A percentile compares a stretch with the other conserved stretches of the same genome.
phyloP scores from a whole-genome alignment of 1,139 yeast genomes.

The Meyerozyma guilliermondii region DNA sequence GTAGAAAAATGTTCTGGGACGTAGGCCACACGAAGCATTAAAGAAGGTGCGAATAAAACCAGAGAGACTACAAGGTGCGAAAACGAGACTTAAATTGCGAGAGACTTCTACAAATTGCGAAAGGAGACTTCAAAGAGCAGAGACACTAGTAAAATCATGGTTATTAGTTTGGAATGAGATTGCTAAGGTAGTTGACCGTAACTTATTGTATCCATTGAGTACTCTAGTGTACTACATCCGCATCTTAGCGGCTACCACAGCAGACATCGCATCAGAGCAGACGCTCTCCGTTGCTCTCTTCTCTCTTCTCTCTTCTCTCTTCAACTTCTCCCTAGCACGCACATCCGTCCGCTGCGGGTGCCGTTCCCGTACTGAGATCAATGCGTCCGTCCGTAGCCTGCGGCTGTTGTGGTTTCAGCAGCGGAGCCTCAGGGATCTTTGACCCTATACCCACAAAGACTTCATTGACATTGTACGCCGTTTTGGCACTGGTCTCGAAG shows the following conservation, averaged over 20 bases:
- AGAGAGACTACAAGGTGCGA: not conserved
- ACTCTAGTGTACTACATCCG: no score
- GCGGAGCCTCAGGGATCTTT: constrained; percentile 55
- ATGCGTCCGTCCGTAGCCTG: constrained; percentile 11
- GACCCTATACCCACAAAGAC: constrained; percentile 81
- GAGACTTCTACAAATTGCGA: no score
- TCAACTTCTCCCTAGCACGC: constrained; percentile 8
- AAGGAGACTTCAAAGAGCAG: no score
- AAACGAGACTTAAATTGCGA: no score
- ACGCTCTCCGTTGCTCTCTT: no score
- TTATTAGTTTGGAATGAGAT: no score
- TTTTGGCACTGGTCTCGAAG: constrained; percentile 92
- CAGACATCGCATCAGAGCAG: no score
- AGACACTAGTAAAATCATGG: no score
- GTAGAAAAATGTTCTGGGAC: constrained; percentile 92
- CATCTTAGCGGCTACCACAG: no score
- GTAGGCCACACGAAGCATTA: constrained; percentile 57
- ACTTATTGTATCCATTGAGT: no score
- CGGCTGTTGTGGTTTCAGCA: constrained; percentile 5
- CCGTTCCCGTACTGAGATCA: constrained; percentile 11
- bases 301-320: not conserved
- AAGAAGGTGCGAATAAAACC: not conserved
- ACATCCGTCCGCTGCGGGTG: constrained; percentile 10
- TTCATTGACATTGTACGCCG: constrained; percentile 76
- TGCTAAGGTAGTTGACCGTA: no score